A percentile compares a stretch with the other conserved stretches of the same genome.
Evolutionary conservation across 306 rosid genomes (phyloP).

Genomic region (Datisca glomerata): DNA sequence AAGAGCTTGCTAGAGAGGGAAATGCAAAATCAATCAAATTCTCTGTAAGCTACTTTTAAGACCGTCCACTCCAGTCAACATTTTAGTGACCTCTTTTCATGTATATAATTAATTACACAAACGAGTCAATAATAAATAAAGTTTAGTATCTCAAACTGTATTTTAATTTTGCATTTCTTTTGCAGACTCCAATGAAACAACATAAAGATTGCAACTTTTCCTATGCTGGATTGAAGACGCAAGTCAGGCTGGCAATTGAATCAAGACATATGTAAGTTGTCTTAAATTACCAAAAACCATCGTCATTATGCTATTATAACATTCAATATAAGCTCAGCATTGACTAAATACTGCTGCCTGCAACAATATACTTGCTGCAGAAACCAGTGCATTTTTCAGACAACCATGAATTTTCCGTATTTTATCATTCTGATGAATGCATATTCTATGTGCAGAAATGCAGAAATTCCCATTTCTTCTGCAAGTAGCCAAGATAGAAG

Average conservation of each 20-base stretch:
- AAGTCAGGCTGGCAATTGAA: slow-evolving; percentile 89
- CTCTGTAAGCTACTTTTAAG: slow-evolving; percentile 45
- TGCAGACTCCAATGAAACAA: slow-evolving; percentile 88
- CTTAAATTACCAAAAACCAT: slow-evolving; percentile 1
- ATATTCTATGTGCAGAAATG: slow-evolving; percentile 42
- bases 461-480: slow-evolving; percentile 55
- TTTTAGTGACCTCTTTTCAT: too few relatives aligned
- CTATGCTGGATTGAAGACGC: slow-evolving; percentile 94
- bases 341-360: too few relatives aligned
- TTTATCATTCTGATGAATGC: slow-evolving; percentile 12
- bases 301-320: too few relatives aligned
- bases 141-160: slow-evolving; percentile 5
- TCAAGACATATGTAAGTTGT: slow-evolving; percentile 65
- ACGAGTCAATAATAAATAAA: too few relatives aligned
- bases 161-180: slow-evolving; percentile 5
- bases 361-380: too few relatives aligned
- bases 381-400: too few relatives aligned
- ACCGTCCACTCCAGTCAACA: neutral
- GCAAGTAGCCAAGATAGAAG: slow-evolving; percentile 57
- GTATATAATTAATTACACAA: too few relatives aligned
- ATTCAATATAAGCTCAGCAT: too few relatives aligned
- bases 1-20: slow-evolving; percentile 86
- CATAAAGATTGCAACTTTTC: slow-evolving; percentile 98
- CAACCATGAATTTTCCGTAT: too few relatives aligned
- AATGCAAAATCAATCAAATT: slow-evolving; percentile 59